Evolutionary conservation across 1,284 basidiomycete species (phyloP).

Genomic region (Pseudozyma sp.): DNA sequence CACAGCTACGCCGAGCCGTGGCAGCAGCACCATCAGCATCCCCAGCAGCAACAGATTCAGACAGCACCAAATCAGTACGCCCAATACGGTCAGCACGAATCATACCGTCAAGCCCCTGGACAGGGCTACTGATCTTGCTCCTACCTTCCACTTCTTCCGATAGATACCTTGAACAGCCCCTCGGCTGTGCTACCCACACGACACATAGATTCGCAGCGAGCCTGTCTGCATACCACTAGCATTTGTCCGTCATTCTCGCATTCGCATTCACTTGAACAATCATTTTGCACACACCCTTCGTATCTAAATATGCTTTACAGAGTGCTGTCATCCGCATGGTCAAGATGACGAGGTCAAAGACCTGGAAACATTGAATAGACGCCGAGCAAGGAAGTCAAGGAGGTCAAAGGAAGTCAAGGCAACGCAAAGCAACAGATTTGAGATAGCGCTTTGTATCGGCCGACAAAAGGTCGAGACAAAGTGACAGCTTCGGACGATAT

Average conservation of each 20-base stretch:
- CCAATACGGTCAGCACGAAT: slow-evolving; percentile 16
- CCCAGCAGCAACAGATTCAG: not conserved
- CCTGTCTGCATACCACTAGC: not conserved
- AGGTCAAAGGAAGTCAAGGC: too few species aligned
- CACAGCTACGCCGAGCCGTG: slow-evolving; percentile 11
- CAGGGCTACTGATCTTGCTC: slow-evolving; percentile 9
- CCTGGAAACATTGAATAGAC: too few species aligned
- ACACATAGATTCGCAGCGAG: not conserved
- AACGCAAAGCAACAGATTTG: too few species aligned
- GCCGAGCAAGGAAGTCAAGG: too few species aligned
- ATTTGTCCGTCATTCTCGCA: slow-evolving; percentile 1
- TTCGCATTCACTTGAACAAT: not conserved
- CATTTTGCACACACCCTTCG: too few species aligned
- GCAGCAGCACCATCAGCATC: slow-evolving; percentile 8
- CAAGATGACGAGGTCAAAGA: too few species aligned
- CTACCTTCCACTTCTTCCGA: not conserved
- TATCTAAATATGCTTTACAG: too few species aligned
- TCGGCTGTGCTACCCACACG: not conserved
- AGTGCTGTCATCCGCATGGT: too few species aligned
- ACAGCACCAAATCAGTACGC: not conserved
- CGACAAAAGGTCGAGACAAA: too few species aligned
- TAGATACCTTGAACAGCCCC: not conserved
- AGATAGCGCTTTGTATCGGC: too few species aligned
- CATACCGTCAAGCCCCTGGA: slow-evolving; percentile 9
- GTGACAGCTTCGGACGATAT: too few species aligned